phyloP scores from a whole-genome alignment of 2,329 filamentous ascomycete species.

The Cordyceps javanica region DNA sequence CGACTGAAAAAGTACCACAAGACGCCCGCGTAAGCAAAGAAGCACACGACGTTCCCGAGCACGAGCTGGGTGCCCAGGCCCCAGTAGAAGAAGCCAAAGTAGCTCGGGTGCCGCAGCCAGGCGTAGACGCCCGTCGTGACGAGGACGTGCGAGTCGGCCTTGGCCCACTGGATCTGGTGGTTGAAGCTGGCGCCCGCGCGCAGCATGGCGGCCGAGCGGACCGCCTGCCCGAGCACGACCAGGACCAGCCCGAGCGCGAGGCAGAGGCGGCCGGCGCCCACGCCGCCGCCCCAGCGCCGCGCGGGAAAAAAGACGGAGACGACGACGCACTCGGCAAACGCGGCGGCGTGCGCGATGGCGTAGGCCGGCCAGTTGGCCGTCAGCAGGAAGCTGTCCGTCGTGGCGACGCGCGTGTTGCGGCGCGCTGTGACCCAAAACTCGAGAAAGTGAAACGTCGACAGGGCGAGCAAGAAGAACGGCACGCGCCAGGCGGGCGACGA shows the following conservation, averaged over 20 bases:
- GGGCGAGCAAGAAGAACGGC: conserved; percentile 60
- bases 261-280: conserved; percentile 30
- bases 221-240: conserved; percentile 63
- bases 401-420: conserved; percentile 71
- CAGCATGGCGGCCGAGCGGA: conserved; percentile 79
- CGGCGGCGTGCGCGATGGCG: conserved; percentile 71
- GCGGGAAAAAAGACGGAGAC: conserved; percentile 50
- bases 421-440: conserved; percentile 88
- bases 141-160: conserved; percentile 64
- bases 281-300: conserved; percentile 34
- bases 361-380: conserved; percentile 80
- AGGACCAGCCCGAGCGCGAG: conserved; percentile 55
- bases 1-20: conserved; percentile 79
- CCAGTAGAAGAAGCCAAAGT: conserved; percentile 99
- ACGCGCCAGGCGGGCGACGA: conserved; percentile 51
- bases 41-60: conserved; percentile 76
- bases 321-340: conserved; percentile 65
- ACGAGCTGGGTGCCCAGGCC: conserved; percentile 89
- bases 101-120: conserved; percentile 75
- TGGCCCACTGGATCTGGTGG: conserved; percentile 70
- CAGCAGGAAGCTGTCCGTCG: conserved; percentile 72
- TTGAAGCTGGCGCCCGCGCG: conserved; percentile 90
- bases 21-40: conserved; percentile 65
- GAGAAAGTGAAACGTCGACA: conserved; percentile 87
- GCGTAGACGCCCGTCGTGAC: conserved; percentile 78